phyloP scores from a whole-genome alignment of 345 rosid species.

The Gossypium sturtianum region DNA sequence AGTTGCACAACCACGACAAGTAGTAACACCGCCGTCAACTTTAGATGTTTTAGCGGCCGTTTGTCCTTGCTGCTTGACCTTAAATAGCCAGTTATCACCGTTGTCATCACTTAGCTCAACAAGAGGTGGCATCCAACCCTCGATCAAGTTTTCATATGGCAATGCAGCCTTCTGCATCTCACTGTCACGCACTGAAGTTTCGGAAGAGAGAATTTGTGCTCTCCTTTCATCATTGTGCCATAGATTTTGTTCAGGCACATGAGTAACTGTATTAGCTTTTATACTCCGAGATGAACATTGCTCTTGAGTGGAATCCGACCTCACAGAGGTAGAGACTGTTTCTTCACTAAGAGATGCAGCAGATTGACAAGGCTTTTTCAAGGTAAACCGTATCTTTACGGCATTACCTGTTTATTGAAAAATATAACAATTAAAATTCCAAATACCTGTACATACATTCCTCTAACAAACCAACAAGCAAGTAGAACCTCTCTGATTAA shows the following conservation, averaged over 20 bases:
- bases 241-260: neutral
- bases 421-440: constrained; percentile 3
- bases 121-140: constrained; percentile 40
- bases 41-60: neutral
- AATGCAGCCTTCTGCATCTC: constrained; percentile 13
- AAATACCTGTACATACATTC: neutral
- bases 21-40: constrained; percentile 1
- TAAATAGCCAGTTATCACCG: constrained; percentile 54
- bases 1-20: neutral
- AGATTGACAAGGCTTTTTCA: constrained; percentile 21
- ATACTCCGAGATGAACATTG: neutral
- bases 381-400: constrained; percentile 38
- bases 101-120: neutral
- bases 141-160: constrained; percentile 29
- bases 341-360: constrained; percentile 5
- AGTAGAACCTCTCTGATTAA: neutral
- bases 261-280: neutral
- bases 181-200: neutral
- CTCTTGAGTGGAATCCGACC: neutral
- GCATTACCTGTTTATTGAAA: constrained; percentile 33
- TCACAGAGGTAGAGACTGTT: constrained; percentile 14
- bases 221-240: neutral
- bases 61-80: constrained; percentile 2
- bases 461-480: neutral
- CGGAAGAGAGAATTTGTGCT: constrained; percentile 3